Evolutionary conservation across 164 flowering plant genomes (phyloP).

Genomic region (Cinnamomum micranthum): DNA sequence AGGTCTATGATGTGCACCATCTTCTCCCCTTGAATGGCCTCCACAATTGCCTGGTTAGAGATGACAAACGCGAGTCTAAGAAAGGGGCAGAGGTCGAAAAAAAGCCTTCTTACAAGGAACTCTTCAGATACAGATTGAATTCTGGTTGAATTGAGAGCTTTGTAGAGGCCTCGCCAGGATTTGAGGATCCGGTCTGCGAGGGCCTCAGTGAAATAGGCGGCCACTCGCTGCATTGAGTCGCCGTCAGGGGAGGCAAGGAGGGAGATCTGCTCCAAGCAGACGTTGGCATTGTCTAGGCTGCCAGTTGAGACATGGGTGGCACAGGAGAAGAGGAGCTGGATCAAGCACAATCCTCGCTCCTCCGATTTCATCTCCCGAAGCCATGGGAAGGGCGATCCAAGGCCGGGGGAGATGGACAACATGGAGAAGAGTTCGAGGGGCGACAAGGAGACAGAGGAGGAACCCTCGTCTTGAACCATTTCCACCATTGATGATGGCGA

Average conservation of each 20-base stretch:
- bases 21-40: slow-evolving; percentile 86
- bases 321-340: slow-evolving; percentile 50
- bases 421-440: slow-evolving; percentile 49
- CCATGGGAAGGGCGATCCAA: slow-evolving; percentile 52
- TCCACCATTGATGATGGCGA: slow-evolving; percentile 28
- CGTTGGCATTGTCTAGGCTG: slow-evolving; percentile 55
- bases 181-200: slow-evolving; percentile 57
- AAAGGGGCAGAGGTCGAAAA: slow-evolving; percentile 67
- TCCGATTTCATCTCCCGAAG: slow-evolving; percentile 60
- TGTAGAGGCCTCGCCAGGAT: slow-evolving; percentile 64
- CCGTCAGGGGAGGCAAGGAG: slow-evolving; percentile 63
- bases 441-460: slow-evolving; percentile 57
- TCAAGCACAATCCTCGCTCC: slow-evolving; percentile 60
- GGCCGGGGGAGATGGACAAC: slow-evolving; percentile 48
- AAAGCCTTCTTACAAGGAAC: slow-evolving; percentile 39
- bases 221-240: slow-evolving; percentile 76
- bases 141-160: slow-evolving; percentile 43
- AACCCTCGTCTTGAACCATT: slow-evolving; percentile 66
- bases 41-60: slow-evolving; percentile 65
- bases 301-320: slow-evolving; percentile 59
- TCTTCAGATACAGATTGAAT: slow-evolving; percentile 27
- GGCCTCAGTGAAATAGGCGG: slow-evolving; percentile 62
- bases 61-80: slow-evolving; percentile 52
- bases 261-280: slow-evolving; percentile 60
- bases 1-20: slow-evolving; percentile 78